Conservation (phyloP, 169 alveolate species). For the Theileria parva region DNA sequence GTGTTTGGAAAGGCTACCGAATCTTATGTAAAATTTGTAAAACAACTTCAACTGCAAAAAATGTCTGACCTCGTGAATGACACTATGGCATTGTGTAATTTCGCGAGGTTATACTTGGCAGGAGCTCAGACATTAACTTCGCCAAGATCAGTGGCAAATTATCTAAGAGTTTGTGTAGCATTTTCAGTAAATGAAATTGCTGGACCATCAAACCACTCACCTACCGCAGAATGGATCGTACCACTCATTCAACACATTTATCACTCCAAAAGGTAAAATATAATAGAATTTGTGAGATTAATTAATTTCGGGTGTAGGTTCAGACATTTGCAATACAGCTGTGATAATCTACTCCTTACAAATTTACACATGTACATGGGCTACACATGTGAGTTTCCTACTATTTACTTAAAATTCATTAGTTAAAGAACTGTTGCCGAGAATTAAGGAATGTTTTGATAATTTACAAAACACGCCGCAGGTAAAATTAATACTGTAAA, state of each 20-base stretch:
- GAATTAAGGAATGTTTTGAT: constrained; percentile 60
- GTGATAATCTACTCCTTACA: constrained; percentile 57
- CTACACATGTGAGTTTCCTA: constrained; percentile 19
- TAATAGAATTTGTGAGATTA: too few relatives aligned
- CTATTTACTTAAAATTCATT: background rate
- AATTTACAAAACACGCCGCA: constrained; percentile 38
- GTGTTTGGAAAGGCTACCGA: constrained; percentile 28
- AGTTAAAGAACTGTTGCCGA: constrained; percentile 39
- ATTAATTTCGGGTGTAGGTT: constrained; percentile 22
- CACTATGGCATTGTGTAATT: constrained; percentile 31
- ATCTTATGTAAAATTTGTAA: constrained; percentile 17
- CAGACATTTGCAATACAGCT: constrained; percentile 44
- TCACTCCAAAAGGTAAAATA: constrained; percentile 29
- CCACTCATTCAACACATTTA: constrained; percentile 56
- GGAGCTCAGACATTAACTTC: constrained; percentile 62
- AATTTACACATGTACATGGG: constrained; percentile 44
- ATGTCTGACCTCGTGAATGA: constrained; percentile 49
- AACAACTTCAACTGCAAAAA: constrained; percentile 44
- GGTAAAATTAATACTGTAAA: constrained; percentile 12
- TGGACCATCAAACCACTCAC: constrained; percentile 41
- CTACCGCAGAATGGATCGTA: constrained; percentile 46
- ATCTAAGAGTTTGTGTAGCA: constrained; percentile 50
- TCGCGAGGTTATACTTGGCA: constrained; percentile 51
- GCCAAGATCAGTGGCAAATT: constrained; percentile 58
- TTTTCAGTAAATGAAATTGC: constrained; percentile 59